Percentiles rank a stretch among this genome's conserved stretches.
Evolutionary conservation across 495 filamentous ascomycete genomes (phyloP).

Genomic region (Neurospora pannonica): DNA sequence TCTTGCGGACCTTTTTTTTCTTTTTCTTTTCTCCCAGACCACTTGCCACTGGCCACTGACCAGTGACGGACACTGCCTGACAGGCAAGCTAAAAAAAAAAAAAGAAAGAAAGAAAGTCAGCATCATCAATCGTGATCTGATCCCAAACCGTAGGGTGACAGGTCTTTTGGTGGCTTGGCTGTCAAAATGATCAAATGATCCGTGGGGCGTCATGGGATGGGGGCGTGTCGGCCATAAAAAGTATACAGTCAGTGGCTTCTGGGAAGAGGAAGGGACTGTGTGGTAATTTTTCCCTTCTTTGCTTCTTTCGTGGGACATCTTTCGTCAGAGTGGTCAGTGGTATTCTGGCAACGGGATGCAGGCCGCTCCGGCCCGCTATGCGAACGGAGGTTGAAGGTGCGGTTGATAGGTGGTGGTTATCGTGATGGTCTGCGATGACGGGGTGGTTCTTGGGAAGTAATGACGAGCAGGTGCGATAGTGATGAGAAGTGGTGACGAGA

Average conservation of each 20-base stretch:
- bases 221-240: background rate
- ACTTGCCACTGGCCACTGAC: background rate
- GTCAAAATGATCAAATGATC: background rate
- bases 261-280: background rate
- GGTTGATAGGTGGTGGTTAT: background rate
- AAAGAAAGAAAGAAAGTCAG: background rate
- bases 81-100: background rate
- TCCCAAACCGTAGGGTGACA: background rate
- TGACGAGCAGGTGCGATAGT: background rate
- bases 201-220: background rate
- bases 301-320: background rate
- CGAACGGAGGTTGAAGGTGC: background rate
- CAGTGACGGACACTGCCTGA: background rate
- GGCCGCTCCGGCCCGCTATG: background rate
- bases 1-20: background rate
- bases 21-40: background rate
- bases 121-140: background rate
- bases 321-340: background rate
- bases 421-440: background rate
- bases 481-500: background rate
- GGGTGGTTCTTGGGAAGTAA: background rate
- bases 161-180: background rate
- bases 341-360: background rate
- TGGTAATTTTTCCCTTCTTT: background rate
- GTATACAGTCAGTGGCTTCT: background rate